Conservation (phyloP, 75 land plant species). For the Larix kaempferi region DNA sequence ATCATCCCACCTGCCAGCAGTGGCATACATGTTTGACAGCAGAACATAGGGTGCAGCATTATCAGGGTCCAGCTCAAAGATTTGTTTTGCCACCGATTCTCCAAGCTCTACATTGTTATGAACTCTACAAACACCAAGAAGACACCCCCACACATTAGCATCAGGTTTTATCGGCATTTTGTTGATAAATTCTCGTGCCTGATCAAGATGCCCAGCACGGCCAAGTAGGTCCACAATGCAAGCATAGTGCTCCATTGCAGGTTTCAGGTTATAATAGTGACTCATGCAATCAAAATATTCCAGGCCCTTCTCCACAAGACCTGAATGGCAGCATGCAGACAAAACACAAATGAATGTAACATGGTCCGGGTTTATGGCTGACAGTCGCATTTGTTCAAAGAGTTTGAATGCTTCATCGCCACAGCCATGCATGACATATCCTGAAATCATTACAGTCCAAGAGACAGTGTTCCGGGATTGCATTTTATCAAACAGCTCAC, state of each 20-base stretch:
- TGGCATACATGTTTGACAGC: slow-evolving; percentile 9
- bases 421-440: slow-evolving; percentile 13
- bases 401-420: slow-evolving; percentile 21
- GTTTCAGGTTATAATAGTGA: background rate
- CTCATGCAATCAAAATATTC: background rate
- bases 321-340: background rate
- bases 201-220: background rate
- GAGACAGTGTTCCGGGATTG: background rate
- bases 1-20: slow-evolving; percentile 9
- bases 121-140: background rate
- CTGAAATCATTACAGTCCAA: slow-evolving; percentile 17
- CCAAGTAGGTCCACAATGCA: background rate
- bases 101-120: slow-evolving; percentile 10
- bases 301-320: background rate
- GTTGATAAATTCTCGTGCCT: background rate
- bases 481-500: background rate
- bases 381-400: slow-evolving; percentile 21
- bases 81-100: background rate
- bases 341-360: background rate
- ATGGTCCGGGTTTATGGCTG: background rate
- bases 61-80: slow-evolving; percentile 3
- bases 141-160: background rate
- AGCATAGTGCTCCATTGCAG: background rate
- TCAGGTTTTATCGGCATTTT: background rate
- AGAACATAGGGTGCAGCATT: slow-evolving; percentile 10